Conservation (phyloP, 257 asterid species). For the Nicotiana paniculata region DNA sequence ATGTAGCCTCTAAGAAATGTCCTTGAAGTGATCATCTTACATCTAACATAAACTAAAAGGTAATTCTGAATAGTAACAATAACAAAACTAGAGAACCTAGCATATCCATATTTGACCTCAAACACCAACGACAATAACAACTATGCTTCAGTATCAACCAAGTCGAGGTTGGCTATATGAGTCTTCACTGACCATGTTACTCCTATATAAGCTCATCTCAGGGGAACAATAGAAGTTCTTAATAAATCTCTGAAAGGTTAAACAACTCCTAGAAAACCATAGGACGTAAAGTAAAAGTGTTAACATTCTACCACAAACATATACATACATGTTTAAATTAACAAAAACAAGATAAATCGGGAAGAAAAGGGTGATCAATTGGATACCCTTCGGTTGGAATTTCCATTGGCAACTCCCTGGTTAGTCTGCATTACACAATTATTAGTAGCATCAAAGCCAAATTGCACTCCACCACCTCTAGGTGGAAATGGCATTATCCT, state of each 20-base stretch:
- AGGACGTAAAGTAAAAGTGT: no score
- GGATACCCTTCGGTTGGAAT: conserved; percentile 63
- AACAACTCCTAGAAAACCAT: no score
- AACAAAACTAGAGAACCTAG: background rate
- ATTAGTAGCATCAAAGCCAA: conserved; percentile 52
- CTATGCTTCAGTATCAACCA: no score
- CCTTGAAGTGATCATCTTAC: background rate
- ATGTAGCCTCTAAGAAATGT: background rate
- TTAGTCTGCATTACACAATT: conserved; percentile 41
- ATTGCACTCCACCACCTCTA: conserved; percentile 29
- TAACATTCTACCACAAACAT: no score
- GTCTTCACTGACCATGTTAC: no score
- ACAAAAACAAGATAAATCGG: background rate
- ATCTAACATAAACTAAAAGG: background rate
- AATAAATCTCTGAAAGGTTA: no score
- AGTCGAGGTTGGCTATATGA: no score
- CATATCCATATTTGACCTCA: background rate
- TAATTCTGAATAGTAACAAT: background rate
- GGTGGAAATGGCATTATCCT: conserved; percentile 11
- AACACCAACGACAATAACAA: background rate
- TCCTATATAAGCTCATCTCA: no score
- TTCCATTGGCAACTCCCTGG: conserved; percentile 43
- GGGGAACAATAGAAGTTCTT: no score
- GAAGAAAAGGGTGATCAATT: background rate
- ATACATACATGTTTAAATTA: no score